These are phyloP conservation scores for Colletotrichum abscissum DNA, from an alignment of 2,329 filamentous ascomycete genomes.

Conservation along the genomic window DNA sequence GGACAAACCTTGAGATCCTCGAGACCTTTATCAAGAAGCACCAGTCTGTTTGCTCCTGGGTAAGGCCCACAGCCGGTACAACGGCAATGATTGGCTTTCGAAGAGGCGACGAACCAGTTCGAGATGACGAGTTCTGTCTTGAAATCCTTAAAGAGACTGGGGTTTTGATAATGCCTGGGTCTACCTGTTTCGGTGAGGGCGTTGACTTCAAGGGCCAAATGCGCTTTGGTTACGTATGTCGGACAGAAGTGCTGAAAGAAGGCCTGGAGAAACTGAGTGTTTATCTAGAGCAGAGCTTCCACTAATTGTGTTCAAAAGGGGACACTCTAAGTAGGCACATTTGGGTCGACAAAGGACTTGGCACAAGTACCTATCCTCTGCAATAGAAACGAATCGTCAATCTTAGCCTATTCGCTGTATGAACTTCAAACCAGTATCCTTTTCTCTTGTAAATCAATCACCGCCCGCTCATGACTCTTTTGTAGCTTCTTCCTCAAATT, in stretches of 20 bases:
- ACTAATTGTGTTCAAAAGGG: not conserved
- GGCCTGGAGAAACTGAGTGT: slow-evolving; percentile 64
- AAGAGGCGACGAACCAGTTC: slow-evolving; percentile 67
- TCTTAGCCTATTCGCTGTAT: not conserved
- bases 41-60: slow-evolving; percentile 73
- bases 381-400: not conserved
- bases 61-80: slow-evolving; percentile 81
- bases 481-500: slow-evolving; percentile 70
- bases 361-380: too few relatives aligned
- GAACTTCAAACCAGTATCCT: not conserved
- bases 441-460: not conserved
- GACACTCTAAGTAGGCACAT: not conserved
- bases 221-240: slow-evolving; percentile 79
- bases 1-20: slow-evolving; percentile 72
- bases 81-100: slow-evolving; percentile 81
- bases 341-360: not conserved
- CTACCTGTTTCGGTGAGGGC: slow-evolving; percentile 75
- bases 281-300: slow-evolving; percentile 47
- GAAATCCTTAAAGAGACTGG: slow-evolving; percentile 75
- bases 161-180: slow-evolving; percentile 80
- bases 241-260: slow-evolving; percentile 74
- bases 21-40: slow-evolving; percentile 75
- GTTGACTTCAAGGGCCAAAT: slow-evolving; percentile 79
- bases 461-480: slow-evolving; percentile 32
- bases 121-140: slow-evolving; percentile 79